These are phyloP conservation scores for Coemansia sp. DNA, from an alignment of 371 early-diverging fungal species.

Conservation along the genomic window DNA sequence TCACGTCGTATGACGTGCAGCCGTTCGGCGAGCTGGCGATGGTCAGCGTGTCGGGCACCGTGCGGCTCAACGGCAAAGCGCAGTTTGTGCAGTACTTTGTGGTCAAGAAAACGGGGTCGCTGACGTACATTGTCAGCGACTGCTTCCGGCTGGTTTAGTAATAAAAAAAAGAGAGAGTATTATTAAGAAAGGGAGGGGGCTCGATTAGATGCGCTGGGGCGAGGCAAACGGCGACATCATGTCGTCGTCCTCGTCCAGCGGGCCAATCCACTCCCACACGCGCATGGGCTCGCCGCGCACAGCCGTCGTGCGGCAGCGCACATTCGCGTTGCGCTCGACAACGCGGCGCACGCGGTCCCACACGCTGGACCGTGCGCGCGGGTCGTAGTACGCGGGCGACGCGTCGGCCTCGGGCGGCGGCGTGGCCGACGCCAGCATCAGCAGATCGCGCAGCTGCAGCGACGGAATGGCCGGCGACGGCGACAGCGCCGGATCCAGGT, in stretches of 20 bases:
- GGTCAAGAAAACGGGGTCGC: conserved; percentile 5
- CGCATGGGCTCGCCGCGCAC: conserved; percentile 54
- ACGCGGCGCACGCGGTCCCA: conserved; percentile 51
- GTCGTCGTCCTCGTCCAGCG: conserved; percentile 38
- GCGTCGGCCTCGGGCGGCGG: conserved; percentile 3
- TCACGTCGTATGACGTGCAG: conserved; percentile 16
- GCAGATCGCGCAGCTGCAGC: conserved; percentile 50
- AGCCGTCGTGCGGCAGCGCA: conserved; percentile 50
- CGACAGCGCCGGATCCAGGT: conserved; percentile 48
- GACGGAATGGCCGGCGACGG: conserved; percentile 50
- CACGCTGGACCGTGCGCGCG: conserved; percentile 42
- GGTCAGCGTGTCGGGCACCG: conserved; percentile 15
- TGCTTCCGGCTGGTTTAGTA: conserved; percentile 37
- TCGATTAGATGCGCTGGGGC: background rate
- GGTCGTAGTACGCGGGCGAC: conserved; percentile 29
- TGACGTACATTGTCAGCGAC: conserved; percentile 36
- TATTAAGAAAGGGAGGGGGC: conserved; percentile 2
- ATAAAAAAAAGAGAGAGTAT: background rate
- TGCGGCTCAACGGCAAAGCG: background rate
- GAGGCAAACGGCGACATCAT: conserved; percentile 22
- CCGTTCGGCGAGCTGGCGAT: conserved; percentile 13
- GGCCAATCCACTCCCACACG: conserved; percentile 56
- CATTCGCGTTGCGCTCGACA: conserved; percentile 52
- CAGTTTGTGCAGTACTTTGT: conserved; percentile 42
- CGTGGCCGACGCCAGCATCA: conserved; percentile 34